These are phyloP conservation scores for Colletotrichum cordylinicola DNA, from an alignment of 2,329 filamentous ascomycete genomes.

Conservation along the genomic window DNA sequence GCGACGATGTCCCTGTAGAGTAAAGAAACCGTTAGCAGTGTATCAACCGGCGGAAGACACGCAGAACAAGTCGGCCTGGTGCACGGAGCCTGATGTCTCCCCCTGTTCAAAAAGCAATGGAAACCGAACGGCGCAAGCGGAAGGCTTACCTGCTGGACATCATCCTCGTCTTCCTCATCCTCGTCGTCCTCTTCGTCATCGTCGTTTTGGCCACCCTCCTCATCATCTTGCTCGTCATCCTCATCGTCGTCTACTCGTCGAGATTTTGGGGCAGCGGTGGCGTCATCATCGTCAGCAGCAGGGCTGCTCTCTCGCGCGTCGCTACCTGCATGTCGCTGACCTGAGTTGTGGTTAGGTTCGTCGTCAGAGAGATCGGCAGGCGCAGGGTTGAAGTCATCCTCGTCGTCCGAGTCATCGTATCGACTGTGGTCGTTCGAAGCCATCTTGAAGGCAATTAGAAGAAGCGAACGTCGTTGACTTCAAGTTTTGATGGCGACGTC, in stretches of 20 bases:
- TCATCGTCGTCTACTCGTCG: constrained; percentile 34
- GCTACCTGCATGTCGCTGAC: constrained; percentile 44
- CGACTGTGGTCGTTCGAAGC: constrained; percentile 51
- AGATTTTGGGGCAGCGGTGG: constrained; percentile 20
- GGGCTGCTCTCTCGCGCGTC: constrained; percentile 49
- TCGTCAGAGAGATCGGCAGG: constrained; percentile 77
- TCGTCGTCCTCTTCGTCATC: constrained; percentile 42
- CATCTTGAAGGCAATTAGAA: constrained; percentile 41
- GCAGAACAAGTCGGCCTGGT: not conserved
- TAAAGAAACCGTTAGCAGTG: not conserved
- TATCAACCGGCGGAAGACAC: not conserved
- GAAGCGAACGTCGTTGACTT: not conserved
- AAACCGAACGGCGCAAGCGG: not conserved
- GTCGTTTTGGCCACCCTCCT: constrained; percentile 38
- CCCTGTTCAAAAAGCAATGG: not conserved
- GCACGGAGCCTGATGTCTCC: not conserved
- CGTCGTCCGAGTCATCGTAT: constrained; percentile 73
- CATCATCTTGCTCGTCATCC: constrained; percentile 50
- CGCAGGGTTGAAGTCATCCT: constrained; percentile 88
- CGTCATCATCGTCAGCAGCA: constrained; percentile 47
- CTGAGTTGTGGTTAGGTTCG: constrained; percentile 56
- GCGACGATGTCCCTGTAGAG: constrained; percentile 66
- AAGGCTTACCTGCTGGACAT: constrained; percentile 67
- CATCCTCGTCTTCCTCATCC: constrained; percentile 53
- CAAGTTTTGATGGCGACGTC: not conserved